Evolutionary conservation across 2,329 filamentous ascomycete genomes (phyloP).

Genomic region (Pseudocercospora ulei): DNA sequence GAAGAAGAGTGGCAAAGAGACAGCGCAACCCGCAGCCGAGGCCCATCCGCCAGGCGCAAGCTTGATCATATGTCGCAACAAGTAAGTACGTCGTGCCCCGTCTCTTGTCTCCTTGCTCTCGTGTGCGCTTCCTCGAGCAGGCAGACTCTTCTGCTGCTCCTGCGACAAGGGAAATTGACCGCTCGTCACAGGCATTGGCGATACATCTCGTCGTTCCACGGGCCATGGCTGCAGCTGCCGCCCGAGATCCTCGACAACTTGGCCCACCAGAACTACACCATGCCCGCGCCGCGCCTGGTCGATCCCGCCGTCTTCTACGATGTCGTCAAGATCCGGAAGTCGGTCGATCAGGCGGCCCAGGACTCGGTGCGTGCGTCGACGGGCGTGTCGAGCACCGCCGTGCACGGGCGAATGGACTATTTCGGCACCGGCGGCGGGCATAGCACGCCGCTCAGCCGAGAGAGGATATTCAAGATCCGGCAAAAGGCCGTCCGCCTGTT

Average conservation of each 20-base stretch:
- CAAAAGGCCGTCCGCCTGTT: constrained; percentile 72
- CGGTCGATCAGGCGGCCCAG: constrained; percentile 70
- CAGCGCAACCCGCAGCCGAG: constrained; percentile 19
- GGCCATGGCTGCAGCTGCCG: constrained; percentile 71
- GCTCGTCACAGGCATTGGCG: constrained; percentile 60
- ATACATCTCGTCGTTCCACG: constrained; percentile 74
- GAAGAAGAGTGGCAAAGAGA: constrained; percentile 27
- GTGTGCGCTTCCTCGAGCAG: neutral
- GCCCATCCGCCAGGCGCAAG: constrained; percentile 38
- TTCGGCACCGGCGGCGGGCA: constrained; percentile 47
- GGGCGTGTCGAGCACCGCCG: constrained; percentile 56
- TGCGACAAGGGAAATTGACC: neutral
- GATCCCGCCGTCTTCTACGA: constrained; percentile 76
- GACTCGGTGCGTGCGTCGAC: constrained; percentile 68
- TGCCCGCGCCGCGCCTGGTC: constrained; percentile 63
- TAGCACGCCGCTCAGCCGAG: constrained; percentile 57
- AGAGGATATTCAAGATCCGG: constrained; percentile 67
- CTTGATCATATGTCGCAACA: constrained; percentile 57
- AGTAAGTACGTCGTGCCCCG: constrained; percentile 45
- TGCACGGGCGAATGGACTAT: constrained; percentile 44
- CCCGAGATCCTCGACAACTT: constrained; percentile 69
- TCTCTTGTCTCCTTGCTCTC: constrained; percentile 9
- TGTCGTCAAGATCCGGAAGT: constrained; percentile 67
- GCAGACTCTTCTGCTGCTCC: neutral
- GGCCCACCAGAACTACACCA: constrained; percentile 69